A percentile compares a stretch with the other conserved stretches of the same genome.
Conservation (phyloP, 345 rosid genomes). For the Camelina neglecta region DNA sequence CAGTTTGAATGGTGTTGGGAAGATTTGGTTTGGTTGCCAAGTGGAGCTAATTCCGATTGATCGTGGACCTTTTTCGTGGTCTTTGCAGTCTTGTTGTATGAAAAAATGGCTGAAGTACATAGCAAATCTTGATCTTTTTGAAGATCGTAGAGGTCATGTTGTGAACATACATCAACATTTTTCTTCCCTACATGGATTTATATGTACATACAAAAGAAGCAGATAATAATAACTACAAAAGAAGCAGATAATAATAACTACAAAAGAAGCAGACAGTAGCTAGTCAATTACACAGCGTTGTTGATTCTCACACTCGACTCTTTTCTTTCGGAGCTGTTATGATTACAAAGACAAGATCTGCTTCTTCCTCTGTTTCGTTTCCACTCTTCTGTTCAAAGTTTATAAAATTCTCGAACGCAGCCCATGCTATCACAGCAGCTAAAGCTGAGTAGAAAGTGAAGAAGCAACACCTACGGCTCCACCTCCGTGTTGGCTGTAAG, state of each 20-base stretch:
- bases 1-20: neutral
- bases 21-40: neutral
- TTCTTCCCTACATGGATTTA: conserved; percentile 9
- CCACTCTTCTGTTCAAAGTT: neutral
- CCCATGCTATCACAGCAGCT: neutral
- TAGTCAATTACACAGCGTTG: conserved; percentile 4
- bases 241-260: neutral
- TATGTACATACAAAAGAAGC: conserved; percentile 14
- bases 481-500: conserved; percentile 21
- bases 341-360: conserved; percentile 25
- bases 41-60: neutral
- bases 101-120: neutral
- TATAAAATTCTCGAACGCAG: neutral
- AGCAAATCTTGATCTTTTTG: neutral
- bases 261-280: neutral
- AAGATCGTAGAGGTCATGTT: neutral
- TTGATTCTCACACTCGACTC: conserved; percentile 10
- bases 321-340: neutral
- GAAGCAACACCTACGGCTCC: conserved; percentile 2
- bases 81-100: too few relatives aligned
- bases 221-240: neutral
- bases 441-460: conserved; percentile 17
- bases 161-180: neutral
- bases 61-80: too few relatives aligned
- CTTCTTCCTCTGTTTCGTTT: neutral